These are phyloP conservation scores for Lenzites betulinus DNA, from an alignment of 768 basidiomycete genomes.

Conservation along the genomic window DNA sequence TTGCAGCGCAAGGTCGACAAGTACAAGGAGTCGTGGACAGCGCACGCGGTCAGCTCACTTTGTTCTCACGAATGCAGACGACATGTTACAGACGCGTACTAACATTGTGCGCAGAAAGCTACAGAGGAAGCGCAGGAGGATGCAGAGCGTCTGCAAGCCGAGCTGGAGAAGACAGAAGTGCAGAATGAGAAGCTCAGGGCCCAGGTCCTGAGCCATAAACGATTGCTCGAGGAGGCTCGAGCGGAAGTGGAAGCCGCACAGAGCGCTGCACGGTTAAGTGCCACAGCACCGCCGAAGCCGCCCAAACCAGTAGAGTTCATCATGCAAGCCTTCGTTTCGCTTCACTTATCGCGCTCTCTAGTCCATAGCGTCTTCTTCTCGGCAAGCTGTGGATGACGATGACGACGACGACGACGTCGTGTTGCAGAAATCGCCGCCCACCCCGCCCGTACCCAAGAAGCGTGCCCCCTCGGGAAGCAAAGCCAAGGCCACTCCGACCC, in stretches of 20 bases:
- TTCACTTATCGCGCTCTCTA: not conserved
- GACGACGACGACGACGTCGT: slow-evolving; percentile 25
- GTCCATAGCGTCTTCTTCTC: not conserved
- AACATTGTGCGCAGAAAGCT: slow-evolving; percentile 25
- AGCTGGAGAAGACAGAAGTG: slow-evolving; percentile 35
- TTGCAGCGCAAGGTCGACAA: slow-evolving; percentile 33
- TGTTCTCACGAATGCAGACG: not conserved
- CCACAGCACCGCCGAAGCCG: not conserved
- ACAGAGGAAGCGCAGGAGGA: slow-evolving; percentile 46
- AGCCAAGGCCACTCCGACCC: not conserved
- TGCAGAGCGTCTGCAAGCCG: slow-evolving; percentile 29
- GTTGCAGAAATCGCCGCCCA: slow-evolving; percentile 22
- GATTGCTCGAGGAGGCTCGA: slow-evolving; percentile 3
- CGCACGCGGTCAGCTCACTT: not conserved
- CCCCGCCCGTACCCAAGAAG: slow-evolving; percentile 7
- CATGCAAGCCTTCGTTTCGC: not conserved
- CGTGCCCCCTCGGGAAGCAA: not conserved
- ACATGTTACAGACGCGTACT: not conserved
- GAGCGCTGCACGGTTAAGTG: not conserved
- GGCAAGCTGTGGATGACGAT: not conserved
- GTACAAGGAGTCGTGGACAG: slow-evolving; percentile 23
- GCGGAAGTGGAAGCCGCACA: not conserved
- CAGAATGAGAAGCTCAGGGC: slow-evolving; percentile 47
- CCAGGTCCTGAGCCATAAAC: slow-evolving; percentile 43
- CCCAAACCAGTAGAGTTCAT: not conserved